Evolutionary conservation across 805 yeast genomes (phyloP), one percentile per base, ranked within the genome.

Genomic region (Wickerhamomyces chaumierensis): DNA sequence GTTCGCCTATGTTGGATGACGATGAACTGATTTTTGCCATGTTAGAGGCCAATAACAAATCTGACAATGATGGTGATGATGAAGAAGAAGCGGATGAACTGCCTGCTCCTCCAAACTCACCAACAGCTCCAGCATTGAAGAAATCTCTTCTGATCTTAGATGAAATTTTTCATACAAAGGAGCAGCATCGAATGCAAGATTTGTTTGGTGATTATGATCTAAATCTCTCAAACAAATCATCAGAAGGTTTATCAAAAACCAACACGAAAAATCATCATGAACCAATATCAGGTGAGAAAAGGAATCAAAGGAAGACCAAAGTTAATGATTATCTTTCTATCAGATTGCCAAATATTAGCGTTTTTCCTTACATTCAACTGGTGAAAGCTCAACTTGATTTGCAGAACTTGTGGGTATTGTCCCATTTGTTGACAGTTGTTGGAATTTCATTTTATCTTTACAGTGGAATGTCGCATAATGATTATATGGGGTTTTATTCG

Each of bases 361-460:
- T 25, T 13, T 13, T 8, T 25, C 29, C n/a, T 8, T 25, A 25
- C 12, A 8, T 5, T 14, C 7, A 11, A 13, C 29, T 25, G 29
- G 29, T 13, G 9, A 35, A 43, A 11, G 33, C 41, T 5, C 43
- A 45, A 34, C 32, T 45, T 16, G 41, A 37, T 21, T 39, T 52
- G 19, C 56, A 52, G 36, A 51, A 47, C 37, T 14, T 46, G 11
- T 52, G 56, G 56, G 40, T 46, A 1, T 2, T 46, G 3, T 48
- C 57, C 2, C 57, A 53, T 27, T n/a, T 37, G 2, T 15, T 41
- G 18, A 52, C 57, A 2, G 34, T 53, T 16, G 2, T 42, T 2
- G 56, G 56, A 1, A 34, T 51, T 6, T 11, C 27, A 1, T 32
- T 45, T 14, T 45, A 41, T 33, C 14, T 38, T 3, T 16, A 34